Evolutionary conservation across 2,329 filamentous ascomycete genomes (phyloP).

Genomic region (Fusarium stilboides): DNA sequence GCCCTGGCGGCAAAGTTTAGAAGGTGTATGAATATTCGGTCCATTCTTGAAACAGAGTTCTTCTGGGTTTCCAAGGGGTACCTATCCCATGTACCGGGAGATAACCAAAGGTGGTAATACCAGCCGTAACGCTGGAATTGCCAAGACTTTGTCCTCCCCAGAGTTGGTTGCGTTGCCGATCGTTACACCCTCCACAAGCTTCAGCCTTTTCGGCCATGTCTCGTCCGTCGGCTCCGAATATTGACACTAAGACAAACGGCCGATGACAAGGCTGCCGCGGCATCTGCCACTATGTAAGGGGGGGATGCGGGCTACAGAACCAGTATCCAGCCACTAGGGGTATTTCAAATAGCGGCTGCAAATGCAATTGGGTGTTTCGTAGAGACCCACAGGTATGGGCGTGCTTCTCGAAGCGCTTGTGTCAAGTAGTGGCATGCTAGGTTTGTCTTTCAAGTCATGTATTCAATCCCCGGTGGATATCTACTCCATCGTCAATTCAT

Average conservation of each 20-base stretch:
- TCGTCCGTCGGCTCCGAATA: slow-evolving; percentile 34
- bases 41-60: neutral
- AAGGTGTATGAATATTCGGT: neutral
- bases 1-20: neutral
- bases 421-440: slow-evolving; percentile 25
- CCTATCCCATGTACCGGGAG: neutral
- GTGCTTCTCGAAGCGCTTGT: slow-evolving; percentile 25
- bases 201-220: slow-evolving; percentile 20
- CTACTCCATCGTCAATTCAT: slow-evolving; percentile 7
- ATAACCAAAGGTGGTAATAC: neutral
- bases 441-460: slow-evolving; percentile 32
- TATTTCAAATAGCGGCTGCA: slow-evolving; percentile 3
- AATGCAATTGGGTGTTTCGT: slow-evolving; percentile 20
- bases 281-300: slow-evolving; percentile 3
- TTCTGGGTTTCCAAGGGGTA: neutral
- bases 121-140: slow-evolving; percentile 1
- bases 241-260: slow-evolving; percentile 20
- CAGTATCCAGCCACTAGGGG: neutral
- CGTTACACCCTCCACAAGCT: slow-evolving; percentile 9
- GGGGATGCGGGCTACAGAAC: slow-evolving; percentile 1
- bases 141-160: slow-evolving; percentile 18
- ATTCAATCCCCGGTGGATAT: neutral
- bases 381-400: slow-evolving; percentile 9
- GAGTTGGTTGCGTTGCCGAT: slow-evolving; percentile 15
- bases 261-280: slow-evolving; percentile 26